Conservation (phyloP, 2,329 filamentous ascomycete species). For the Trichoderma citrinoviride region DNA sequence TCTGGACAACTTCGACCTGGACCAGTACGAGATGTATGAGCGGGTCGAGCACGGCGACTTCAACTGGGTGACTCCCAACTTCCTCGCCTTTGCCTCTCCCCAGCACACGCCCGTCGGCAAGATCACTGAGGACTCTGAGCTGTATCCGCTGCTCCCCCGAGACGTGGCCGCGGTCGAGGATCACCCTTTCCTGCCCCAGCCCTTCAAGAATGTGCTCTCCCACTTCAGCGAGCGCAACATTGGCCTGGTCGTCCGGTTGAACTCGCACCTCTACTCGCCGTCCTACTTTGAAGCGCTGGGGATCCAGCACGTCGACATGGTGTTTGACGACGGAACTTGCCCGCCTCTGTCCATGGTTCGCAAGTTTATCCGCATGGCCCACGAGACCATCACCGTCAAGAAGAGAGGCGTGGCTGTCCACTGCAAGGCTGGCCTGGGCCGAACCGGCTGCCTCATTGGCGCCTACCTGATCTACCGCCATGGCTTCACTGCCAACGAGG, state of each 20-base stretch:
- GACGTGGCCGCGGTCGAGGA: constrained; percentile 70
- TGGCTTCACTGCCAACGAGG: constrained; percentile 94
- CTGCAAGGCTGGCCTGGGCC: constrained; percentile 94
- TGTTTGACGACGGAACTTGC: constrained; percentile 97
- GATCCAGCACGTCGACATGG: constrained; percentile 97
- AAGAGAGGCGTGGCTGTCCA: constrained; percentile 95
- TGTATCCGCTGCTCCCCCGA: constrained; percentile 71
- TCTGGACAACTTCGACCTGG: constrained; percentile 89
- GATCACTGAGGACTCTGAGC: constrained; percentile 68
- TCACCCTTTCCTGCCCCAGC: constrained; percentile 68
- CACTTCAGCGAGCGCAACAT: constrained; percentile 89
- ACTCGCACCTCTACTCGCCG: constrained; percentile 92
- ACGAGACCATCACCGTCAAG: constrained; percentile 87
- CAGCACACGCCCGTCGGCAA: constrained; percentile 75
- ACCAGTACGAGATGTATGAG: constrained; percentile 96
- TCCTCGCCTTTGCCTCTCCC: constrained; percentile 94
- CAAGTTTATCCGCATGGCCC: constrained; percentile 91
- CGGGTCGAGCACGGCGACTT: constrained; percentile 98
- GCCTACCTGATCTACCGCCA: constrained; percentile 97
- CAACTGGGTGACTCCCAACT: constrained; percentile 97
- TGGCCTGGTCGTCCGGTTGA: constrained; percentile 89
- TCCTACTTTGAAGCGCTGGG: constrained; percentile 96
- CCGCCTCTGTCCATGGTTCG: constrained; percentile 84
- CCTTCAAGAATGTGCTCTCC: constrained; percentile 92
- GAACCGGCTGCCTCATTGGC: constrained; percentile 93